phyloP scores from a whole-genome alignment of 164 flowering plant genomes.

The Piper betle region DNA sequence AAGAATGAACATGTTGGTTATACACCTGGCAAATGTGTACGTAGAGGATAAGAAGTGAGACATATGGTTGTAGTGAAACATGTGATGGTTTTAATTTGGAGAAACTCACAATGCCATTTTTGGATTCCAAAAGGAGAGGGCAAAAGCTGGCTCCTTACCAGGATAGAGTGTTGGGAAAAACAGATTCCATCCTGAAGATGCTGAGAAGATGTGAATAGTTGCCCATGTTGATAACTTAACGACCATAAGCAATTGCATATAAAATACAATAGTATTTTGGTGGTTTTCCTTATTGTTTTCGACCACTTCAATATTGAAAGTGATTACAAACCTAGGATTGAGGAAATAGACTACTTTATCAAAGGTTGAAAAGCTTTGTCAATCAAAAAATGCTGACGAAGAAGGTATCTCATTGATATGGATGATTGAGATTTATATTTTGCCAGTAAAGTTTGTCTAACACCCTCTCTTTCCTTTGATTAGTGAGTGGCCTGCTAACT shows the following conservation, averaged over 20 bases:
- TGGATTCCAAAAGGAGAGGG: not conserved
- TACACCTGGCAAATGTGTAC: not conserved
- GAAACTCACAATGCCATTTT: too few relatives aligned
- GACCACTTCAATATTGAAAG: not conserved
- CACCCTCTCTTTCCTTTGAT: too few relatives aligned
- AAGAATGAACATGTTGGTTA: not conserved
- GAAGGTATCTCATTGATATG: not conserved
- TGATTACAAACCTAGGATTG: not conserved
- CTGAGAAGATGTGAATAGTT: constrained; percentile 14
- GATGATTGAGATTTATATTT: too few relatives aligned
- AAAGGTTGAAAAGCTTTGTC: not conserved
- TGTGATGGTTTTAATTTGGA: not conserved
- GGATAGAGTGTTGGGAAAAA: constrained; percentile 29
- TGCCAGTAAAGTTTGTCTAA: too few relatives aligned
- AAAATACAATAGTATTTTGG: not conserved
- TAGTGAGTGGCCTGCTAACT: too few relatives aligned
- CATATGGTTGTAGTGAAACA: not conserved
- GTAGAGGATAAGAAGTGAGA: not conserved
- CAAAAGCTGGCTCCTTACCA: not conserved
- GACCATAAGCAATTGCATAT: not conserved
- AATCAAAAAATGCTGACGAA: not conserved
- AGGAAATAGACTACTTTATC: not conserved
- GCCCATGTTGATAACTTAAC: not conserved
- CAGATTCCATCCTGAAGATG: constrained; percentile 40
- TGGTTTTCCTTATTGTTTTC: not conserved